These are phyloP conservation scores for Cladosporium sp. DNA, from an alignment of 2,329 filamentous ascomycete genomes.

Conservation along the genomic window DNA sequence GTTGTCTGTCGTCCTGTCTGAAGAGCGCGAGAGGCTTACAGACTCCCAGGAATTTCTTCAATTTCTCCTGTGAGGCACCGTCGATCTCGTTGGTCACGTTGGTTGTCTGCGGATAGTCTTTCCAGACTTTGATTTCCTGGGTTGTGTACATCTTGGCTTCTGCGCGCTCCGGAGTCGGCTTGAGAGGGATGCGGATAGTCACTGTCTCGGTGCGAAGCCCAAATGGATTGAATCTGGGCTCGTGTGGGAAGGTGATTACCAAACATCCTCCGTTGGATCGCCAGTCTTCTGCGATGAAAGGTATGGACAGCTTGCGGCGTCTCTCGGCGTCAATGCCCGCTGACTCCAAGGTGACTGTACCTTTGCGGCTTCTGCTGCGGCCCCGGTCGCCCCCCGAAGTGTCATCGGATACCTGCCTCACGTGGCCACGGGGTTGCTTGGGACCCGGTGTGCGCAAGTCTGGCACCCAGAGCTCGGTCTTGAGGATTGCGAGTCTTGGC, in stretches of 20 bases:
- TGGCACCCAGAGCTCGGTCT: slow-evolving; percentile 67
- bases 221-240: slow-evolving; percentile 35
- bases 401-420: slow-evolving; percentile 8
- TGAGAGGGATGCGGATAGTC: slow-evolving; percentile 67
- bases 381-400: neutral
- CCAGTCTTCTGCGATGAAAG: slow-evolving; percentile 39
- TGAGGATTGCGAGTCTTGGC: slow-evolving; percentile 69
- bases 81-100: slow-evolving; percentile 49
- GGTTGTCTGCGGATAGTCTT: slow-evolving; percentile 52
- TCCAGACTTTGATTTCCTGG: slow-evolving; percentile 66
- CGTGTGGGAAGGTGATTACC: slow-evolving; percentile 64
- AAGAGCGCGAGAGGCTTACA: slow-evolving; percentile 68
- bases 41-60: slow-evolving; percentile 66
- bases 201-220: slow-evolving; percentile 45
- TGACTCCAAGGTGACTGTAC: slow-evolving; percentile 11
- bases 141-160: slow-evolving; percentile 59
- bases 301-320: slow-evolving; percentile 8
- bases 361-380: slow-evolving; percentile 15
- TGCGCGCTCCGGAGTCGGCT: slow-evolving; percentile 60
- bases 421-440: neutral
- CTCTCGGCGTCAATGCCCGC: slow-evolving; percentile 12
- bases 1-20: slow-evolving; percentile 57
- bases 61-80: slow-evolving; percentile 60
- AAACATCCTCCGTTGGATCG: slow-evolving; percentile 60
- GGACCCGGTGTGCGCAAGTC: slow-evolving; percentile 42